Evolutionary conservation across 176 grass and related monocot genomes (phyloP).

Genomic region (Juncus effusus): DNA sequence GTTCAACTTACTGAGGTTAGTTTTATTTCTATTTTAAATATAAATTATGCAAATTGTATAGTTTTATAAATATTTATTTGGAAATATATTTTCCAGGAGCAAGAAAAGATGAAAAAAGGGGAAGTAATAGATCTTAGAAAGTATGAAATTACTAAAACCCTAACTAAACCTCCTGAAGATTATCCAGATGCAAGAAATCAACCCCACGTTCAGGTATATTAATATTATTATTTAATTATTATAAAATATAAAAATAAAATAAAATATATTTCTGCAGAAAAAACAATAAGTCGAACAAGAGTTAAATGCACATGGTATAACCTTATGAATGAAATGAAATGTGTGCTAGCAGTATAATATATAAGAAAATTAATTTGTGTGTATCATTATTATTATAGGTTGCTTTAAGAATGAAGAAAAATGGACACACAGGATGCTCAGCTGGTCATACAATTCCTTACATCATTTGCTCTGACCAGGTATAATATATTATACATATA

Average conservation of each 20-base stretch:
- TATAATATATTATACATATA: slow-evolving; percentile 25
- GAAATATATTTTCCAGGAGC: slow-evolving; percentile 48
- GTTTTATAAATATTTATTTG: too few species aligned
- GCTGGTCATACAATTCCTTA: slow-evolving; percentile 92
- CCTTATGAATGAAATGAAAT: not conserved
- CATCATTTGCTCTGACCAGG: slow-evolving; percentile 88
- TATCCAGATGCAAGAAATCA: slow-evolving; percentile 99
- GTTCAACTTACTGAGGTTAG: slow-evolving; percentile 30
- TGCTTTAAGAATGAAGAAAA: slow-evolving; percentile 88
- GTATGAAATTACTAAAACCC: slow-evolving; percentile 90
- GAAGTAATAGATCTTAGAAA: slow-evolving; percentile 77
- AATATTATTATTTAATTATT: slow-evolving; percentile 1
- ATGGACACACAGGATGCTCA: slow-evolving; percentile 76
- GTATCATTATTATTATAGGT: slow-evolving; percentile 51
- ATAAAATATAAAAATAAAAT: not conserved
- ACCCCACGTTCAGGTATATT: slow-evolving; percentile 81
- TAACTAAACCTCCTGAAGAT: slow-evolving; percentile 91
- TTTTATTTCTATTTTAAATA: not conserved
- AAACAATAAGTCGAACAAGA: not conserved
- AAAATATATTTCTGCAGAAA: not conserved
- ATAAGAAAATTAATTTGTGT: not conserved
- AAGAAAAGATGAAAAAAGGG: slow-evolving; percentile 86
- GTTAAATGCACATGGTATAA: not conserved
- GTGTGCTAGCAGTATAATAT: not conserved
- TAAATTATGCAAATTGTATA: not conserved